Base-by-base conservation (phyloP, 495 filamentous ascomycete genomes). In the Aspergillus nidulans region DNA sequence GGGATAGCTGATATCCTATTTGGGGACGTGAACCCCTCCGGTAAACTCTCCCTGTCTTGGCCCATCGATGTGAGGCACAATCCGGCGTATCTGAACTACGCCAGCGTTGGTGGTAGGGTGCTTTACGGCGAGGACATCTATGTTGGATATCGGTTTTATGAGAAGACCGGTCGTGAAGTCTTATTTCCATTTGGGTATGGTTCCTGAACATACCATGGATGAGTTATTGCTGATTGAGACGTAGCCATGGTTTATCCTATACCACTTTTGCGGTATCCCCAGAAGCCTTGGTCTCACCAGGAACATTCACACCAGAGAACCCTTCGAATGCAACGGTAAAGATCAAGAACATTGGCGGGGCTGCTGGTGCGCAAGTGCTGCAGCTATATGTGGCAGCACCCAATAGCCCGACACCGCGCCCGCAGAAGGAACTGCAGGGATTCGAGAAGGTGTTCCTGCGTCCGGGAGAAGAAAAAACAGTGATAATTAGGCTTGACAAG, bases 61-160 rank as follows among this genome's bases (percentile, higher is more conserved):
- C 86, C 88, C 64, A 70, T 55, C 64, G 76, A 48, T 59, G 15
- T 85, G 6, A 76, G 83, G 64, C 82, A 90, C 55, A 87, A 85
- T 88, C 89, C 1, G 92, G 92, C 72, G 87, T 85, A 36, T 36
- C 86, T 91, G 59, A 84, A 90, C 59, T 85, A 84, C 10, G 81
- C 88, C 6, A 79, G 82, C 79, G 13, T 83, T 76, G 62, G 86
- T 84, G 69, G 84, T 74, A 84, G 71, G 76, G 49, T 79, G 77
- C 52, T 86, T 4, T 91, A 81, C 70, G 80, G 77, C 32, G 89
- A 94, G 64, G 81, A 82, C 26, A 67, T 95, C 23, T 92, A 87
- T 70, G 81, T 96, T 55, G 90, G 90, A 18, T 95, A 96, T 64
- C 77, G 88, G 3, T 84, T 91, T 68, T 95, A 92, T 71, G 82